Base-by-base conservation (phyloP, 139 green algal species). In the Marvania coccoides region DNA sequence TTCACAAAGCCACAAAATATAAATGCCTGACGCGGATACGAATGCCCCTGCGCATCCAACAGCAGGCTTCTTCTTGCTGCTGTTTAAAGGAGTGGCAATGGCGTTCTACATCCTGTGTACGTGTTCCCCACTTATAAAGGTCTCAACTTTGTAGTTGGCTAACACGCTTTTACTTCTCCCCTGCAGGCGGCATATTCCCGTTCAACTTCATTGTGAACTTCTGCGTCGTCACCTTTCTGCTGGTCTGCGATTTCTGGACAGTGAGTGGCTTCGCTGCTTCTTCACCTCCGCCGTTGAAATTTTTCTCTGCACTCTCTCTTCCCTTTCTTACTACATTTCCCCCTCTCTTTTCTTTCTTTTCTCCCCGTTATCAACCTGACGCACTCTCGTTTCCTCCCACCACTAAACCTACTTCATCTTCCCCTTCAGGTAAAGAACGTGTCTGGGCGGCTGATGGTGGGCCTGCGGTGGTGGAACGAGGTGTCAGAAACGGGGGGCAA, bases 401-500 rank as follows among this genome's bases (percentile, higher is more conserved):
- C 10, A 6, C 40, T 62, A 6, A 34, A 47, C 40, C 10, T 63
- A 34, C 28, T 36, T 33, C 39, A 5, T 45, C 36, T 14, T 15
- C 29, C 0, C 5, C 9, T 45, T 23, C 72, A 93, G 85, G 84
- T 90, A 10, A 96, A 98, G 70, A 98, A 98, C 47, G 82, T 98
- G 0, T 92, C 86, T 14, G 93, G 93, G 0, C 74, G 93, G 14
- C 72, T 94, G 47, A 69, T 98, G 59, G 93, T 98, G 31, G 93
- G 93, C 5, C 74, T 98, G 36, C 73, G 93, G 8, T 98, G 88
- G 88, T 98, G 93, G 93, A 98, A 98, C 58, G 93, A 98, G 65
- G 85, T 90, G 5, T 89, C 86, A 15, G 91, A 98, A 15, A 76
- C n/a, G 30, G 77, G 87, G n/a, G 93, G 93, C 23, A 84, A 75